Evolutionary conservation across 2,329 filamentous ascomycete genomes (phyloP), one percentile per base, ranked within the genome.

Genomic region (Dactylellina parvicollis): DNA sequence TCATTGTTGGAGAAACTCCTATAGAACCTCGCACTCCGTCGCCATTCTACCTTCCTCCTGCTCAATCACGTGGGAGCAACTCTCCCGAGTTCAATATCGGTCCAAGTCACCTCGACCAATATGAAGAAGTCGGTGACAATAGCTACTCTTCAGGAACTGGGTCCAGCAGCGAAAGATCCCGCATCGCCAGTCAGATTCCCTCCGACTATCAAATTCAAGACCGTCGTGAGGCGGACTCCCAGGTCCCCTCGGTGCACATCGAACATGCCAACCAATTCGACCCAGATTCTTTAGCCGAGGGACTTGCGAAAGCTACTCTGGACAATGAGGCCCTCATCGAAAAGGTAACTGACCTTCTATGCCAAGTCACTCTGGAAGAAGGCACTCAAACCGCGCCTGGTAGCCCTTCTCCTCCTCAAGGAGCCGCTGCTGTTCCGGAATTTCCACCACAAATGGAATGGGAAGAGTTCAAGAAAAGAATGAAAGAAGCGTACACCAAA

Each of bases 401-500:
- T 32, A 5, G 30, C 5, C 30, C 5, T 5, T 32, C 30, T 32
- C 5, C 30, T 32, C 30, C 30, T 12, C 5, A 32, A 5, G 30
- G 30, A 32, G 12, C 30, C 30, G 30, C 30, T 32, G 30, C 30
- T 32, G 5, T 12, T 32, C 30, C 30, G 5, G 18, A 47, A 8
- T 32, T 14, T 18, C 30, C 18, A 1, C 38, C 36, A 4, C 66
- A 72, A 14, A 44, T 72, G 12, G 9, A 24, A 14, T 72, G 66
- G 66, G 66, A 64, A 9, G 22, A 42, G 5, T 24, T 72, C 26
- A 34, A 36, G 22, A 16, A 9, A 14, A 50, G 38, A n/a, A 60
- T 72, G 67, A 54, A 12, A 12, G 14, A 34, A 12, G 67, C 67
- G 8, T 72, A 72, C n/a, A 22, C 34, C 4, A 56, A 60, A 22